Evolutionary conservation across 179 eudicot species (phyloP).

Genomic region (Gypsophila paniculata): DNA sequence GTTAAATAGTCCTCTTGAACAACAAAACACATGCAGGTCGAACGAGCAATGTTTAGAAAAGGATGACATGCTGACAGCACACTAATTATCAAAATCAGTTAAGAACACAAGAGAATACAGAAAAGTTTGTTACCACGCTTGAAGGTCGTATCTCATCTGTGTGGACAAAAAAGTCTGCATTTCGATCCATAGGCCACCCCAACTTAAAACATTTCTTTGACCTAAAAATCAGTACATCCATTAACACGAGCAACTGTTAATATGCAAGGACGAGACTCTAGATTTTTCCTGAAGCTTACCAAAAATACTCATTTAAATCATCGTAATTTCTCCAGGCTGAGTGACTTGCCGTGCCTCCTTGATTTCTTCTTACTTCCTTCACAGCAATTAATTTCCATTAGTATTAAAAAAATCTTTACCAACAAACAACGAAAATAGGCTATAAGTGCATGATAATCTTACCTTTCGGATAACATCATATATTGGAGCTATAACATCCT

Average conservation of each 20-base stretch:
- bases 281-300: conserved; percentile 44
- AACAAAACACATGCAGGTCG: neutral
- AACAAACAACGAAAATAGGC: conserved; percentile 16
- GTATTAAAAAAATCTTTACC: conserved; percentile 13
- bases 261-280: neutral
- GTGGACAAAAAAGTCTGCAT: conserved; percentile 73
- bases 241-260: conserved; percentile 18
- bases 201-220: conserved; percentile 70
- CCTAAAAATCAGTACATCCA: conserved; percentile 38
- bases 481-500: conserved; percentile 71
- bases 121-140: conserved; percentile 34
- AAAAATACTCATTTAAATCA: conserved; percentile 94
- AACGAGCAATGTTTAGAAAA: neutral
- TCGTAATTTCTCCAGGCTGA: conserved; percentile 98
- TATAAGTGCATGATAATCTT: conserved; percentile 13
- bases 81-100: conserved; percentile 3
- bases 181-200: conserved; percentile 84
- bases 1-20: neutral
- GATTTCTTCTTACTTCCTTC: conserved; percentile 83
- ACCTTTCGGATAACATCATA: conserved; percentile 82
- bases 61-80: conserved; percentile 1
- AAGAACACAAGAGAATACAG: neutral
- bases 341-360: conserved; percentile 89
- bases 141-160: conserved; percentile 37
- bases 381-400: conserved; percentile 20